Evolutionary conservation across 257 asterid species (phyloP), one percentile per base, ranked within the genome.

Genomic region (Orobanche coerulescens): DNA sequence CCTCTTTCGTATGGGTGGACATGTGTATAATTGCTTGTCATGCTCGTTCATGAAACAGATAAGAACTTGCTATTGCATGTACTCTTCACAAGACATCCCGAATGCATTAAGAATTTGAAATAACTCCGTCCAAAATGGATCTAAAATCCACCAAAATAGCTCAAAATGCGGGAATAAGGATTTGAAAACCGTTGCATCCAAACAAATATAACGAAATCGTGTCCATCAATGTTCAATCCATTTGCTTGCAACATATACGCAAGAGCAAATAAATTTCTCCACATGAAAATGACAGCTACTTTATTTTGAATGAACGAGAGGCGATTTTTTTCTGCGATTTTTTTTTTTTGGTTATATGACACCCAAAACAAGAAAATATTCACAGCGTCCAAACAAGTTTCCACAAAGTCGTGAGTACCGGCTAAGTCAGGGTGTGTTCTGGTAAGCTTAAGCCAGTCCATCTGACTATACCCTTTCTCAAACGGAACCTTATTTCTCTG

Each of bases 391-490:
- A 65, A 52, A 20, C 36, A 64, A 52, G 22, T 40, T 30, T 33
- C 58, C 28, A 28, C 28, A 31, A 59, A 68, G 36, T 31, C 65
- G 61, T 6, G 56, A 67, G 8, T 72, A 84, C 95, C 95, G 71
- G 94, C 95, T 13, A 87, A 83, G 62, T 87, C 95, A 56, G 94
- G 86, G 69, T 80, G 91, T 4, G 87, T 84, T 58, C 82, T 68
- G n/a, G 90, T 75, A 56, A 87, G 90, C 82, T 71, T 87, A 71
- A 87, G 86, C 94, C 95, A 84, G 71, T 82, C 94, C 88, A 87
- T 75, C 66, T 72, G 95, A 58, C 94, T 84, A 61, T 80, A 84
- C 49, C 94, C 95, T 59, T 80, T 87, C 78, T 87, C 95, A 66
- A 73, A 87, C 36, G 95, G 95, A 76, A 87, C 88, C 77, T 87